phyloP scores from a whole-genome alignment of 192 early-diverging fungal genomes.

The Powellomyces hirtus region DNA sequence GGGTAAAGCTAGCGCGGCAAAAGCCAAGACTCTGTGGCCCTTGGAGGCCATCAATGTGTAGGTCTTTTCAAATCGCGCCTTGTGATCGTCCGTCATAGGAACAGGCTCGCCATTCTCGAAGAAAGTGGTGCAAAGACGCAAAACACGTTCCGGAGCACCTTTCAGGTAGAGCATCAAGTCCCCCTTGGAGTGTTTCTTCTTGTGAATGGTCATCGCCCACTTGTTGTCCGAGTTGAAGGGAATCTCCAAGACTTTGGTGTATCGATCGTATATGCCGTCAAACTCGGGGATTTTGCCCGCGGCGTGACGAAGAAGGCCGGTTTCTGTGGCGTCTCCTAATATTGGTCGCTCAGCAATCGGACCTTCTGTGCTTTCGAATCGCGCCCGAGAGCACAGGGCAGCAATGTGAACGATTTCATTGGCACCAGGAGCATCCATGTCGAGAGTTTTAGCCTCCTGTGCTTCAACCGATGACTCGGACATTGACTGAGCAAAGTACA shows the following conservation, averaged over 20 bases:
- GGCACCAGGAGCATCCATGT: conserved; percentile 56
- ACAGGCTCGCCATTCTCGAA: conserved; percentile 53
- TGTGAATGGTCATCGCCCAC: conserved; percentile 89
- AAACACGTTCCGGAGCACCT: conserved; percentile 93
- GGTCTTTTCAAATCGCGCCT: conserved; percentile 63
- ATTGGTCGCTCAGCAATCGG: conserved; percentile 77
- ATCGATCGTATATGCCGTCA: conserved; percentile 60
- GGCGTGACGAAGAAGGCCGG: conserved; percentile 84
- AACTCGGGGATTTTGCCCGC: conserved; percentile 67
- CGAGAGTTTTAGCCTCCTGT: conserved; percentile 33
- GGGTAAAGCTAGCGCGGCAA: conserved; percentile 76
- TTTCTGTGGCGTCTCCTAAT: conserved; percentile 92
- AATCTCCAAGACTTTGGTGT: conserved; percentile 91
- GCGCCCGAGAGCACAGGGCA: conserved; percentile 78
- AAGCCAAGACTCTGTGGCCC: conserved; percentile 93
- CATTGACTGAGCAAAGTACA: conserved; percentile 50
- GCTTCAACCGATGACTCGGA: conserved; percentile 9
- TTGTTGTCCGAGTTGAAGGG: conserved; percentile 95
- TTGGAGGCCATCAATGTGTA: conserved; percentile 88
- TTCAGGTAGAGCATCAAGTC: conserved; percentile 81
- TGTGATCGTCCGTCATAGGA: conserved; percentile 69
- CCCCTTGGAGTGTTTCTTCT: conserved; percentile 67
- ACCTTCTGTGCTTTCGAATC: conserved; percentile 87
- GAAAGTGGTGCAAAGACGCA: conserved; percentile 77
- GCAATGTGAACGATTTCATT: conserved; percentile 78